These are phyloP conservation scores for Chlamydomonas applanata DNA, from an alignment of 139 green algal genomes.

Conservation along the genomic window DNA sequence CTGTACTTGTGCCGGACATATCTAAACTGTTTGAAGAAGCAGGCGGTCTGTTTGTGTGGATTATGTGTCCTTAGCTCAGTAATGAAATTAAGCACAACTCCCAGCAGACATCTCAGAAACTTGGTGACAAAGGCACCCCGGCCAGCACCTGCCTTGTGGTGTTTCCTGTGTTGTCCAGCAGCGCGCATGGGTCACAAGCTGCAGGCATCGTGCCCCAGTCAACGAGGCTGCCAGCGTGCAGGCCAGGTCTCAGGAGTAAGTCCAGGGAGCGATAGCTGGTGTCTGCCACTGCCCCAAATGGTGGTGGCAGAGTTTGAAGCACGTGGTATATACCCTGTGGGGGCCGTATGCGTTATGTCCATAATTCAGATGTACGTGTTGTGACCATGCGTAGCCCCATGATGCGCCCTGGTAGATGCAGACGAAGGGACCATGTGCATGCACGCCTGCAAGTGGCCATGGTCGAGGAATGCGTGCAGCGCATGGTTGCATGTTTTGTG, in stretches of 20 bases:
- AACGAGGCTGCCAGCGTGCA: neutral
- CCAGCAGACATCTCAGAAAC: neutral
- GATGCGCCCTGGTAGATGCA: no score
- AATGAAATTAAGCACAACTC: no score
- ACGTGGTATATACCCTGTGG: neutral
- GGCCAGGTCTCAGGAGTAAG: neutral
- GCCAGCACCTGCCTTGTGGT: neutral
- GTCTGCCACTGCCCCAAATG: neutral
- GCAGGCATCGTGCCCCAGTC: conserved; percentile 18
- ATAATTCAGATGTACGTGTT: no score
- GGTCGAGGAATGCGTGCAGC: no score
- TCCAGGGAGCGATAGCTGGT: neutral
- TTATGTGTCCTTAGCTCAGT: no score
- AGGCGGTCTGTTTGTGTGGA: no score
- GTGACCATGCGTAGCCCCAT: no score
- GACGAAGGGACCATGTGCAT: no score
- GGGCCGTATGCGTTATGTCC: neutral
- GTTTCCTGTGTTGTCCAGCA: conserved; percentile 37
- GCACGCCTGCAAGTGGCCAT: no score
- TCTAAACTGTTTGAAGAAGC: no score
- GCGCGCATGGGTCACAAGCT: conserved; percentile 16
- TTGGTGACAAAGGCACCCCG: neutral
- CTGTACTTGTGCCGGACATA: no score
- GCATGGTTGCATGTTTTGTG: no score
- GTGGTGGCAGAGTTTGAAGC: neutral